phyloP scores from a whole-genome alignment of 2,329 filamentous ascomycete genomes.

The Microthyrium microscopicum region DNA sequence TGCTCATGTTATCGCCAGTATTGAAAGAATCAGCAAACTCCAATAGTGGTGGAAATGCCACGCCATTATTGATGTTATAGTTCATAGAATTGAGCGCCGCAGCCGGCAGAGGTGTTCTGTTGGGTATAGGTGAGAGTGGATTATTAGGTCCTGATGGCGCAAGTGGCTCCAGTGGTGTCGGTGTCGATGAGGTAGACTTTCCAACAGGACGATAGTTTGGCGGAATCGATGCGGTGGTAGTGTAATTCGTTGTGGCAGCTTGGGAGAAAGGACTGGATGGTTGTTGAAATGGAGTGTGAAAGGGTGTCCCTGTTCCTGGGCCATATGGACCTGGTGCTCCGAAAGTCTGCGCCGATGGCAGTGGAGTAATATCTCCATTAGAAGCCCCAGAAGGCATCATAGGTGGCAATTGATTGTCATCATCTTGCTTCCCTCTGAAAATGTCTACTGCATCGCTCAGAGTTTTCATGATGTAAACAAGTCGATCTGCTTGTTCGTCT shows the following conservation, averaged over 20 bases:
- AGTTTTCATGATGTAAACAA: constrained; percentile 21
- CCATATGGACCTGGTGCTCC: background rate
- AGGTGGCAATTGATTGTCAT: background rate
- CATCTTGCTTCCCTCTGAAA: background rate
- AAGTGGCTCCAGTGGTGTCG: constrained; percentile 1
- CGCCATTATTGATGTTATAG: constrained; percentile 1
- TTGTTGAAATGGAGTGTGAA: background rate
- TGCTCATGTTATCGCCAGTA: constrained; percentile 13
- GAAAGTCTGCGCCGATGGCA: background rate
- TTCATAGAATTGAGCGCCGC: background rate
- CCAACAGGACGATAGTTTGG: background rate
- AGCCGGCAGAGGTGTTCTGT: background rate
- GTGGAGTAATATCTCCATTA: background rate
- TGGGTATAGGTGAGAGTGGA: no score
- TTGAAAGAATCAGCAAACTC: constrained; percentile 18
- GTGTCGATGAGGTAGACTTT: background rate
- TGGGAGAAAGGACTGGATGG: no score
- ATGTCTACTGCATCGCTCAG: constrained; percentile 22
- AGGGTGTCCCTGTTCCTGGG: background rate
- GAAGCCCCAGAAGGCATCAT: background rate
- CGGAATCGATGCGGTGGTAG: background rate
- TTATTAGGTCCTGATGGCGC: background rate
- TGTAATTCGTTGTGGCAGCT: background rate
- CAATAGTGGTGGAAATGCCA: no score
- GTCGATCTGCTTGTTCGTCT: constrained; percentile 22